Evolutionary conservation across 2,329 filamentous ascomycete genomes (phyloP).

Genomic region (Diplodia mutila): DNA sequence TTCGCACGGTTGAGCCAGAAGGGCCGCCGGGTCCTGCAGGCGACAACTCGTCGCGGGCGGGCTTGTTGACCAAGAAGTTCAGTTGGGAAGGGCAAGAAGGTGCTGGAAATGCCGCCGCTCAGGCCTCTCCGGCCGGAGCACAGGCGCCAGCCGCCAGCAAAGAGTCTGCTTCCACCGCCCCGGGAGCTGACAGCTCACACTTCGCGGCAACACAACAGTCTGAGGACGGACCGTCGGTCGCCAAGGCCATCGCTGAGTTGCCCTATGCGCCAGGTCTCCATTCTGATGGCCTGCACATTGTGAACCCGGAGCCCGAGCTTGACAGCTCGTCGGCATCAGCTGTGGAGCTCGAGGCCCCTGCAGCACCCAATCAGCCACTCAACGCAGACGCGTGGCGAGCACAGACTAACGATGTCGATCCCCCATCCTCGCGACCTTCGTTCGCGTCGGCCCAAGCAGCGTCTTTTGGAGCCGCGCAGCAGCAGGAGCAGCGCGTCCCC

Average conservation of each 20-base stretch:
- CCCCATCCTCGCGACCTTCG: conserved; percentile 17
- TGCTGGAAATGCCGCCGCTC: conserved; percentile 25
- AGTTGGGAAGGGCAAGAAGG: conserved; percentile 40
- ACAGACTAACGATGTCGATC: conserved; percentile 24
- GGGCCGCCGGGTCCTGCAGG: conserved; percentile 4
- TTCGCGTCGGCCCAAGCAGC: background rate
- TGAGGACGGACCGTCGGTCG: conserved; percentile 14
- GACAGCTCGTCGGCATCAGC: conserved; percentile 10
- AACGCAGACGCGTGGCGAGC: conserved; percentile 24
- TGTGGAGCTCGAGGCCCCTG: conserved; percentile 26
- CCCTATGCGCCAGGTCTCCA: conserved; percentile 10
- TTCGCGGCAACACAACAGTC: background rate
- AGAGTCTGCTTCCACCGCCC: conserved; percentile 4
- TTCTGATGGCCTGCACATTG: conserved; percentile 27
- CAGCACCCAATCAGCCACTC: conserved; percentile 24
- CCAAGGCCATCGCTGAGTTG: conserved; percentile 15
- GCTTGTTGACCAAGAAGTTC: conserved; percentile 39
- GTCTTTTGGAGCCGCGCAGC: conserved; percentile 6
- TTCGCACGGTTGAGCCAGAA: conserved; percentile 19
- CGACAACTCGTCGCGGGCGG: conserved; percentile 5
- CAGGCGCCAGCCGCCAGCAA: conserved; percentile 8
- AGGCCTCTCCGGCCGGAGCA: conserved; percentile 12
- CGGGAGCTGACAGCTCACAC: conserved; percentile 8
- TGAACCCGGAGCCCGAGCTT: conserved; percentile 27
- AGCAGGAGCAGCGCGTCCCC: conserved; percentile 18